Base-by-base conservation (phyloP, 2,329 filamentous ascomycete genomes). In the Graphilbum fragrans region DNA sequence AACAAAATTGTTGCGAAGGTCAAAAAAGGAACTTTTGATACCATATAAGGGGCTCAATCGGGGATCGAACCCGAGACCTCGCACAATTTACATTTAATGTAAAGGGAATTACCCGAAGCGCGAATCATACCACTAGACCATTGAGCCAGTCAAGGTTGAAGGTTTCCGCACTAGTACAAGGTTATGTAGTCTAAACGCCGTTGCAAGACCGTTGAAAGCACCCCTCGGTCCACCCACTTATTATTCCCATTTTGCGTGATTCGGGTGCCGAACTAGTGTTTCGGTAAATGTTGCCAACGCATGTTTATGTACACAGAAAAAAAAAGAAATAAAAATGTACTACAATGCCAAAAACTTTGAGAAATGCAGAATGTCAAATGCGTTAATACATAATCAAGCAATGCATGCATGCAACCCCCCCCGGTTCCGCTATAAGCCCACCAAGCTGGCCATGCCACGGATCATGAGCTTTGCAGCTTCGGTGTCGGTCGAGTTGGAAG, bases 11-110 rank as follows among this genome's bases (percentile, higher is more conserved):
- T 14, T 29, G 9, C 4, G 14, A 9, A 2, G 10, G 23, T 6
- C 8, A 12, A 20, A 35, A 45, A 39, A 35, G 22, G 9, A 8
- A 6, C 12, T 22, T 5, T n/a, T n/a, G n/a, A n/a, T n/a, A n/a
- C n/a, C n/a, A n/a, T n/a, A n/a, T 11, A 39, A 44, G 32, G 47
- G 47, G 47, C 47, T 49, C 47, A 49, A 41, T 49, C 47, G 47
- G 47, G 47, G 45, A 49, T 47, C 43, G 47, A 47, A 49, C 47
- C 47, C 47, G 47, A 49, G 45, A 49, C 47, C 47, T 49, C 47
- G 47, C 47, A 49, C 47, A 49, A 9, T 44, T 45, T 47, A 43
- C 42, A 45, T 38, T 41, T 23, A 19, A 42, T 36, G 38, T 46
- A 45, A 47, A 45, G 45, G 47, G 47, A 18, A 37, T 39, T 41